Percentiles rank a stretch among this genome's conserved stretches.
Conservation (phyloP, 176 grass and related monocot species). For the Lolium multiflorum region DNA sequence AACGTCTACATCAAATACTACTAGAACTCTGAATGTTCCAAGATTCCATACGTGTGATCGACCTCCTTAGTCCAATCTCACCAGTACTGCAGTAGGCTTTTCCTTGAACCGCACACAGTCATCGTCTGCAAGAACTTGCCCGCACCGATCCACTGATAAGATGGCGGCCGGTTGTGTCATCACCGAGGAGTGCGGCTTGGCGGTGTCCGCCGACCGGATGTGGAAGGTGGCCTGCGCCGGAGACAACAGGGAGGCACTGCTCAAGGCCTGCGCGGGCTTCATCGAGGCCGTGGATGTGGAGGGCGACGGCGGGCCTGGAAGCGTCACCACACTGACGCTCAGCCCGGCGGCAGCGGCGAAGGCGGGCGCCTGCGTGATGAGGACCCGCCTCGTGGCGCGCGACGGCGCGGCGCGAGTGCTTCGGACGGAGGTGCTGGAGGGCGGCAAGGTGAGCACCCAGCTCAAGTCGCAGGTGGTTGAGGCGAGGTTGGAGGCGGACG, state of each 20-base stretch:
- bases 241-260: not conserved
- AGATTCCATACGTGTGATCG: not conserved
- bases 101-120: not conserved
- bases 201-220: not conserved
- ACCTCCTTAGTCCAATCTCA: not conserved
- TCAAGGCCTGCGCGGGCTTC: slow-evolving; percentile 28
- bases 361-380: not conserved
- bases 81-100: not conserved
- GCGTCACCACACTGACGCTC: not conserved
- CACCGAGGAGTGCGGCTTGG: not conserved
- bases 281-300: slow-evolving; percentile 27
- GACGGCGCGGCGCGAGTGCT: not conserved
- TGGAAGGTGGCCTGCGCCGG: slow-evolving; percentile 8
- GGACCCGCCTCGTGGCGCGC: not conserved
- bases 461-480: slow-evolving; percentile 28
- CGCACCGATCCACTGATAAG: not conserved
- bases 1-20: no score
- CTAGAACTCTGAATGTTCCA: not conserved
- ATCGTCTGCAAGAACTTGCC: not conserved
- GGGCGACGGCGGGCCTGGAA: slow-evolving; percentile 42
- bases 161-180: not conserved
- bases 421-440: not conserved
- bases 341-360: not conserved
- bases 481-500: slow-evolving; percentile 33
- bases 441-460: not conserved